Percentiles rank a stretch among this genome's conserved stretches.
Evolutionary conservation across 2,329 filamentous ascomycete species (phyloP).

Genomic region (Trichoderma sp.): DNA sequence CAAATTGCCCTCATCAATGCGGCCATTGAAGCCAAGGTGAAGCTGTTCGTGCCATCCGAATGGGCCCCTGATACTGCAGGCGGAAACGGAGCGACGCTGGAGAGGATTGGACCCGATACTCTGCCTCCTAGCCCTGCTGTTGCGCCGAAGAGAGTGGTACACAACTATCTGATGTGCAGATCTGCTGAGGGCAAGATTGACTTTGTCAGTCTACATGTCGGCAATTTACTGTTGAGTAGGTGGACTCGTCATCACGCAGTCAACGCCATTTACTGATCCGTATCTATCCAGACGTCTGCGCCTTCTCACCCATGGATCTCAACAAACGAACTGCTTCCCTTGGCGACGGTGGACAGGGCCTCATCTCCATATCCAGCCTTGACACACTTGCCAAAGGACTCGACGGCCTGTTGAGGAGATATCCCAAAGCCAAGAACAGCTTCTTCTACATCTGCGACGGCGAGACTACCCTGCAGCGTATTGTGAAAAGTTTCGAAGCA

Average conservation of each 20-base stretch:
- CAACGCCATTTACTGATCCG: not conserved
- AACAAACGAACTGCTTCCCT: conserved; percentile 10
- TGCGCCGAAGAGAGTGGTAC: conserved; percentile 9
- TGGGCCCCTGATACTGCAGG: conserved; percentile 22
- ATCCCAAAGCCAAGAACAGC: conserved; percentile 10
- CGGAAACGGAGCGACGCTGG: conserved; percentile 5
- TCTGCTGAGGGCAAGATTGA: conserved; percentile 17
- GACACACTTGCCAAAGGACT: conserved; percentile 9
- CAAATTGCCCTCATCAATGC: conserved; percentile 21
- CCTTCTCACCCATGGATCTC: conserved; percentile 11
- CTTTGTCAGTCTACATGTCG: conserved; percentile 12
- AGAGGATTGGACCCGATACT: conserved; percentile 16
- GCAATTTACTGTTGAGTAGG: conserved; percentile 15
- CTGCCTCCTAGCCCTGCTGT: conserved; percentile 3
- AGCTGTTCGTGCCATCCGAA: conserved; percentile 20
- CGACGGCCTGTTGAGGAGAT: conserved; percentile 3
- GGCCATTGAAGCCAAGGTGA: conserved; percentile 14
- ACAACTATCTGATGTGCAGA: conserved; percentile 9
- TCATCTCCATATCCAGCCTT: conserved; percentile 17
- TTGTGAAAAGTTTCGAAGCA: conserved; percentile 16
- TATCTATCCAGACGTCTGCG: not conserved
- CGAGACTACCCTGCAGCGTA: conserved; percentile 12
- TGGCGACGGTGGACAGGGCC: conserved; percentile 8
- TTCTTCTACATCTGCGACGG: conserved; percentile 26
- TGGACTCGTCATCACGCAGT: not conserved